Percentiles rank a stretch among this genome's conserved stretches.
Evolutionary conservation across 495 filamentous ascomycete species (phyloP).

Genomic region (Neurospora sp.): DNA sequence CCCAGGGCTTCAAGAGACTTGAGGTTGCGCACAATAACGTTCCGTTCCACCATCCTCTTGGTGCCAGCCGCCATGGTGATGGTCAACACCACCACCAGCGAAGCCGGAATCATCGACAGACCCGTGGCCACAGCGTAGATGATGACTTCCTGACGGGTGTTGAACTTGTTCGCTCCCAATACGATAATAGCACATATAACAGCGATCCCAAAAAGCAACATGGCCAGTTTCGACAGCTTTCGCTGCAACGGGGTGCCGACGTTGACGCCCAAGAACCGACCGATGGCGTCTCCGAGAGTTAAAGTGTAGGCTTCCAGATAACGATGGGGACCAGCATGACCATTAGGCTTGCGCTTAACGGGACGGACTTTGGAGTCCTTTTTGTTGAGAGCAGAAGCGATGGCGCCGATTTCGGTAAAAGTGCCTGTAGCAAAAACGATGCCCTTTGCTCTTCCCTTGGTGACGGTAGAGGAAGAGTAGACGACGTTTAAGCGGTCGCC

Average conservation of each 20-base stretch:
- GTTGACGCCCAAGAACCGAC: constrained; percentile 59
- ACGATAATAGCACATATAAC: constrained; percentile 70
- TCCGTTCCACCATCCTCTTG: constrained; percentile 62
- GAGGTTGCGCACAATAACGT: constrained; percentile 66
- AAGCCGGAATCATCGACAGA: constrained; percentile 59
- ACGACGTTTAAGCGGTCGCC: constrained; percentile 61
- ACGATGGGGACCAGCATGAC: constrained; percentile 51
- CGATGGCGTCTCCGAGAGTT: constrained; percentile 54
- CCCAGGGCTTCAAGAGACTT: constrained; percentile 72
- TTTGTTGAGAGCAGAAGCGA: constrained; percentile 55
- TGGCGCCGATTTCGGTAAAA: constrained; percentile 72
- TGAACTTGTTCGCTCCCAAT: constrained; percentile 63
- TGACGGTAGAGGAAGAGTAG: constrained; percentile 56
- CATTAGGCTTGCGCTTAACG: constrained; percentile 44
- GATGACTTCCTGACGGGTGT: constrained; percentile 62
- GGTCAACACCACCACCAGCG: constrained; percentile 55
- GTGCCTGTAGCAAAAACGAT: constrained; percentile 63
- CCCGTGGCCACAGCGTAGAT: constrained; percentile 72
- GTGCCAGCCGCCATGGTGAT: constrained; percentile 73
- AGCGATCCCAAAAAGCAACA: constrained; percentile 63
- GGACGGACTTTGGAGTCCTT: constrained; percentile 47
- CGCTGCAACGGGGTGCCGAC: constrained; percentile 71
- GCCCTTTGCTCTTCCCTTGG: constrained; percentile 56
- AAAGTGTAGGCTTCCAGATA: constrained; percentile 61
- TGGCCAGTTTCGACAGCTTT: constrained; percentile 68